Evolutionary conservation across 1,284 basidiomycete species (phyloP), one percentile per base, ranked within the genome.

Genomic region (Apiotrichum siamense): DNA sequence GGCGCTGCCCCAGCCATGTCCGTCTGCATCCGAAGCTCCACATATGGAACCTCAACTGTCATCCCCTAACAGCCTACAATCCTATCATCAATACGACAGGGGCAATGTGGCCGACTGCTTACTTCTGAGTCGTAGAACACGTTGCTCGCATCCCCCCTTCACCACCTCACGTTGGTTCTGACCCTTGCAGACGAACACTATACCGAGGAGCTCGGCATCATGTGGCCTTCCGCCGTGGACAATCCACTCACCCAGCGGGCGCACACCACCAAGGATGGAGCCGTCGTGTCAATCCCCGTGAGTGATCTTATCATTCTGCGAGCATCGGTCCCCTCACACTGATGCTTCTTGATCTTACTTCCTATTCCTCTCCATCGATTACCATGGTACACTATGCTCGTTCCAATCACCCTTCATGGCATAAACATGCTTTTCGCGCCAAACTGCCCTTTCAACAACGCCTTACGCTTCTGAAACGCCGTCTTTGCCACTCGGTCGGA

Each of bases 151-250:
- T n/a, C 12, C 10, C 33, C 12, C 10, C 12, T 35, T n/a, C 33
- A 4, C 4, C 15, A 20, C 21, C 39, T 7, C 17, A 41, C 4
- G 12, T 4, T 9, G 17, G 17, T 27, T n/a, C 39, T 41, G 3
- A 27, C 25, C 4, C 5, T 4, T 7, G 25, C 32, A 47, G 55
- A 57, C 52, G 52, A 45, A 27, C 41, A 32, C 47, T 57, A 54
- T 44, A 26, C 39, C 23, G 55, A 57, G 32, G 49, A 54, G 25
- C 41, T 47, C 1, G 47, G 46, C 10, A 44, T 49, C 50, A 59
- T 59, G 57, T 59, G 57, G 57, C 48, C 57, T 12, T 59, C 57
- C 2, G 36, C 48, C 6, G 31, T 43, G 18, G 54, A 55, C 35
- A 55, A 55, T 32, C 32, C 33, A 0, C 54, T 59, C 42, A 49